These are phyloP conservation scores for Aureobasidium lini DNA, from an alignment of 2,329 filamentous ascomycete species.

Conservation along the genomic window DNA sequence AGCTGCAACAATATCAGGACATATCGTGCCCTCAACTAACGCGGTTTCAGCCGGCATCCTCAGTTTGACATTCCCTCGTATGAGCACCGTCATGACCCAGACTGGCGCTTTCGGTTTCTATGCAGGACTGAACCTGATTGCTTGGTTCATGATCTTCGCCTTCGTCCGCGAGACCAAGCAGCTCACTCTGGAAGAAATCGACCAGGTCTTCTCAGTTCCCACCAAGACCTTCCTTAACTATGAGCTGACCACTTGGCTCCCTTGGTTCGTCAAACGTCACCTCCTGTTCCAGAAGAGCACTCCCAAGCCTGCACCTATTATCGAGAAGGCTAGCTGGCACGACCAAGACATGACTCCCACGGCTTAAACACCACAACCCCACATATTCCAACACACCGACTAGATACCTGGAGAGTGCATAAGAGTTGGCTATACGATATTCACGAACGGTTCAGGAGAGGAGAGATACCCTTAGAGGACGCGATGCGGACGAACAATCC, in stretches of 20 bases:
- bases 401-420: not conserved
- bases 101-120: constrained; percentile 51
- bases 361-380: not conserved
- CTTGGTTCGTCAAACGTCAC: constrained; percentile 36
- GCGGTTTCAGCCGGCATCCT: constrained; percentile 25
- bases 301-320: constrained; percentile 32
- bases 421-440: not conserved
- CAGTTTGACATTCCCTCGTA: constrained; percentile 38
- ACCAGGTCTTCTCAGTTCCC: constrained; percentile 44
- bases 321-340: constrained; percentile 24
- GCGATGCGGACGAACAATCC: not conserved
- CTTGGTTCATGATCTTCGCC: constrained; percentile 44
- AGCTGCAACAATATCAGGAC: constrained; percentile 39
- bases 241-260: constrained; percentile 32
- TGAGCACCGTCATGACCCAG: constrained; percentile 39
- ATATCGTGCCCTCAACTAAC: not conserved
- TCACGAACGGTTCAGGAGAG: not conserved
- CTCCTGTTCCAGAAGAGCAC: constrained; percentile 30
- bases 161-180: constrained; percentile 39
- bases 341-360: not conserved
- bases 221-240: constrained; percentile 34
- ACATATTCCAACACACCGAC: not conserved
- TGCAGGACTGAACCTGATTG: constrained; percentile 49
- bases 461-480: constrained; percentile 2
- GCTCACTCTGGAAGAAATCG: constrained; percentile 38